A percentile compares a stretch with the other conserved stretches of the same genome.
phyloP scores from a whole-genome alignment of 1,284 basidiomycete genomes.

The Trichosporon asahii region DNA sequence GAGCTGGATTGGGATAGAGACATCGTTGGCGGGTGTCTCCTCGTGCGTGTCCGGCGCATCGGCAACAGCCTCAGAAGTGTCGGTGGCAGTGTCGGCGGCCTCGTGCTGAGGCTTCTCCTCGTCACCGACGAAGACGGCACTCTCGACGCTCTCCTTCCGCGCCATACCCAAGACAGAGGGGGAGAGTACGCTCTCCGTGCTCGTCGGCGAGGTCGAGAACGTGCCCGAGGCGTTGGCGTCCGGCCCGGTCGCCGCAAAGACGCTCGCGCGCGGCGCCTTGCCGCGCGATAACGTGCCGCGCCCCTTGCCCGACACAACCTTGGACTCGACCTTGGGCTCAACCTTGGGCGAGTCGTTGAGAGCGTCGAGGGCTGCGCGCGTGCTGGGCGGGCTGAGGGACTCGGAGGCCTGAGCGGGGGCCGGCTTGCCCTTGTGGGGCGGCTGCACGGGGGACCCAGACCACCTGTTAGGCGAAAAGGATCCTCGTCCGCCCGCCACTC shows the following conservation, averaged over 20 bases:
- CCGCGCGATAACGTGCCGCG: constrained; percentile 23
- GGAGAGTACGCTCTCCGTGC: neutral
- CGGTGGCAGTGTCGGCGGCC: neutral
- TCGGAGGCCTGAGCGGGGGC: constrained; percentile 22
- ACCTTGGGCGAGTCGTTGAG: constrained; percentile 8
- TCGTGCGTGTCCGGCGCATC: neutral
- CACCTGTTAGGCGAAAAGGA: constrained; percentile 19
- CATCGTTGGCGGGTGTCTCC: neutral
- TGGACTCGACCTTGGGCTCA: constrained; percentile 12
- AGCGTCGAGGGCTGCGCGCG: constrained; percentile 13
- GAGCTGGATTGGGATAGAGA: neutral
- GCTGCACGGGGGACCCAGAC: constrained; percentile 21
- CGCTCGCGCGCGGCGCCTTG: constrained; percentile 21
- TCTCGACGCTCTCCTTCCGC: constrained; percentile 24
- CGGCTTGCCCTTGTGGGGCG: constrained; percentile 23
- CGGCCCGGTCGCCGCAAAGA: neutral
- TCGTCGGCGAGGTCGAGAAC: neutral
- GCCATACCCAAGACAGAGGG: constrained; percentile 20
- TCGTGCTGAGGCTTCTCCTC: neutral
- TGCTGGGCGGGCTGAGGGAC: constrained; percentile 20
- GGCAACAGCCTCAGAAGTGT: neutral
- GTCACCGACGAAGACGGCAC: constrained; percentile 16
- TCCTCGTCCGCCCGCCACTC: neutral
- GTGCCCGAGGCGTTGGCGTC: neutral
- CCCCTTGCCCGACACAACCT: constrained; percentile 1